Evolutionary conservation across 768 basidiomycete species (phyloP), one percentile per base, ranked within the genome.

Genomic region (Hortiboletus flavorubellus): DNA sequence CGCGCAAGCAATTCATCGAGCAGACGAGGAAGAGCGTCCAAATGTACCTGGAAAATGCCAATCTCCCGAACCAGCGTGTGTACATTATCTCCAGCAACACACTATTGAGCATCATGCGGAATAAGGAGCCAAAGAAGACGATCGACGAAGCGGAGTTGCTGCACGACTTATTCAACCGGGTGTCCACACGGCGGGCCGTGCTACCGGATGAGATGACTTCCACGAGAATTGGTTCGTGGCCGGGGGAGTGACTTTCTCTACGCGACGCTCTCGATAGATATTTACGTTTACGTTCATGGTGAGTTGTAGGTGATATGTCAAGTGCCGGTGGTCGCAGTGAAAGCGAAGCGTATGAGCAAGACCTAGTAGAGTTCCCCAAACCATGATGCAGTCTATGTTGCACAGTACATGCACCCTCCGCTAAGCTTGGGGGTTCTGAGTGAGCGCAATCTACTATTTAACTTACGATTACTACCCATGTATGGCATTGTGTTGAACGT

Each of bases 61-160:
- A 59, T 8, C 42, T 68, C 3, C 53, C 56, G 2, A 38, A 61
- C 8, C 58, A 63, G 45, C 64, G 54, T 16, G 67, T 65, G 5
- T 68, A 64, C n/a, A 62, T 66, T 30, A 45, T 68, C 31, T 68
- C 67, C n/a, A 63, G 56, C 50, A 30, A 51, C 33, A 44, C 54
- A 0, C 12, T 68, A 30, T 38, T 53, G 21, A 16, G 44, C 31
- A 50, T 64, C 16, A 53, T 64, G 18, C 39, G 9, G 33, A 47
- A 44, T 26, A 26, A 26, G 26, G 5, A 26, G 26, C 26, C 26
- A 26, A 26, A 4, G 26, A 53, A 55, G 23, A 41, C 47, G 8
- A 51, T 59, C 8, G 58, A 59, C 16, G 54, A 56, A 12, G 12
- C 47, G n/a, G 54, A 49, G 29, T 8, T 56, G 4, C 37, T 59